Percentiles rank a stretch among this genome's conserved stretches.
phyloP scores from a whole-genome alignment of 352 stramenopile species.

The Phytophthora syringae region DNA sequence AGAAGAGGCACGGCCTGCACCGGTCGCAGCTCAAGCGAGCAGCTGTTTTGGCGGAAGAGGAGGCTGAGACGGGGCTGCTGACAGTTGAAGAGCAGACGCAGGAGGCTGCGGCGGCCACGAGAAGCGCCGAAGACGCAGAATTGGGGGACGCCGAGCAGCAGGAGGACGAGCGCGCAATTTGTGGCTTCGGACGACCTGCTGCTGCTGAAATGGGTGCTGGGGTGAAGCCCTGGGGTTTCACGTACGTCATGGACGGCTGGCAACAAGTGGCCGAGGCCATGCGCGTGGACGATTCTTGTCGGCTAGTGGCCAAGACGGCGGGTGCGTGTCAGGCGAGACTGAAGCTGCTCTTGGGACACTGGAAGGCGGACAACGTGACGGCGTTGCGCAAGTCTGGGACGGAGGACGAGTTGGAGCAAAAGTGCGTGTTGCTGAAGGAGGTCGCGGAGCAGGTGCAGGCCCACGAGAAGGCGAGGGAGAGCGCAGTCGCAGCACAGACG shows the following conservation, averaged over 20 bases:
- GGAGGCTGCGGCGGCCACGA: not conserved
- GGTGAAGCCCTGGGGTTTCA: constrained; percentile 32
- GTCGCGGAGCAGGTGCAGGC: constrained; percentile 9
- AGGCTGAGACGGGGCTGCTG: not conserved
- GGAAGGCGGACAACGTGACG: constrained; percentile 22
- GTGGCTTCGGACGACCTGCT: constrained; percentile 39
- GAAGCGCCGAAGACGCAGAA: not conserved
- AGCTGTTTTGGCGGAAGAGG: not conserved
- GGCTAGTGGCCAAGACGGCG: constrained; percentile 35
- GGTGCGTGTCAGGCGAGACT: constrained; percentile 35
- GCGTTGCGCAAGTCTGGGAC: constrained; percentile 38
- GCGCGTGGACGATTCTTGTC: constrained; percentile 11
- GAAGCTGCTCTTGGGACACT: constrained; percentile 27
- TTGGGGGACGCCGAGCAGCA: constrained; percentile 1
- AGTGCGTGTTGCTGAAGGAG: constrained; percentile 27
- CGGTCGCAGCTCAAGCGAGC: constrained; percentile 25
- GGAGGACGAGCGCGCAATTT: constrained; percentile 32
- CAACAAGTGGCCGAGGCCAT: constrained; percentile 30
- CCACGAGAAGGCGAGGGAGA: not conserved
- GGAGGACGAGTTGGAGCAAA: constrained; percentile 27
- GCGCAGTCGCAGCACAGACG: not conserved
- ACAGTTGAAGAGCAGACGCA: constrained; percentile 9
- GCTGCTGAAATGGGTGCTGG: constrained; percentile 32
- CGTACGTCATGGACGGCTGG: constrained; percentile 37
- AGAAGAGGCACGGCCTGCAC: constrained; percentile 42